phyloP scores from a whole-genome alignment of 1,284 basidiomycete species.

The Heimioporus retisporus region DNA sequence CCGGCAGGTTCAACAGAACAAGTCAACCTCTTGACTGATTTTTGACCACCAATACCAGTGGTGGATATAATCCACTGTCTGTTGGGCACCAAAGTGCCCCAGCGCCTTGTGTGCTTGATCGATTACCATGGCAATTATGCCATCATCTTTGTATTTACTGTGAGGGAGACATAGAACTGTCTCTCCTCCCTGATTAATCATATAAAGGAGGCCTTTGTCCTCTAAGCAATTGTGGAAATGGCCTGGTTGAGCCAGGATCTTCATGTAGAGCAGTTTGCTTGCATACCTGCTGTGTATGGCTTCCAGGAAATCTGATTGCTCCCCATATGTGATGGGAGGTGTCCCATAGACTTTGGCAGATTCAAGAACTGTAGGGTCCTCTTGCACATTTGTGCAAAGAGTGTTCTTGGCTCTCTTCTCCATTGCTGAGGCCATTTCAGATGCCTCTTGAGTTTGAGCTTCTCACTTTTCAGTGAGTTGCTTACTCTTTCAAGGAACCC shows the following conservation, averaged over 20 bases:
- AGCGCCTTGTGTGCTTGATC: slow-evolving; percentile 32
- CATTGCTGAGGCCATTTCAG: no score
- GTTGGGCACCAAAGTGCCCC: slow-evolving; percentile 19
- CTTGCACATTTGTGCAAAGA: background rate
- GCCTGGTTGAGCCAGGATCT: background rate
- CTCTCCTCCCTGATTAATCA: background rate
- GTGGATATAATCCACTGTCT: slow-evolving; percentile 11
- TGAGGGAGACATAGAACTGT: background rate
- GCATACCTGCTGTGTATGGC: background rate
- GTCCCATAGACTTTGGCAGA: background rate
- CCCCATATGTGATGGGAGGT: background rate
- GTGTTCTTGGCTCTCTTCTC: background rate
- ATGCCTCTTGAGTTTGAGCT: no score
- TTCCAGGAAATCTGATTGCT: background rate
- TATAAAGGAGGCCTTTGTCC: background rate
- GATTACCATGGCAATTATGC: background rate
- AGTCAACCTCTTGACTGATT: slow-evolving; percentile 24
- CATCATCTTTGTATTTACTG: background rate
- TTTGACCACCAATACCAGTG: slow-evolving; percentile 9
- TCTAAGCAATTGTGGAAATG: background rate
- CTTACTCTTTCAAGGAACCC: no score
- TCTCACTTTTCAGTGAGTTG: no score
- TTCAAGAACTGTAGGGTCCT: background rate
- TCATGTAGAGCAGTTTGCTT: background rate
- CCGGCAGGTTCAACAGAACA: slow-evolving; percentile 16